phyloP scores from a whole-genome alignment of 2,329 filamentous ascomycete species.

The Ceratocystis ficicola region DNA sequence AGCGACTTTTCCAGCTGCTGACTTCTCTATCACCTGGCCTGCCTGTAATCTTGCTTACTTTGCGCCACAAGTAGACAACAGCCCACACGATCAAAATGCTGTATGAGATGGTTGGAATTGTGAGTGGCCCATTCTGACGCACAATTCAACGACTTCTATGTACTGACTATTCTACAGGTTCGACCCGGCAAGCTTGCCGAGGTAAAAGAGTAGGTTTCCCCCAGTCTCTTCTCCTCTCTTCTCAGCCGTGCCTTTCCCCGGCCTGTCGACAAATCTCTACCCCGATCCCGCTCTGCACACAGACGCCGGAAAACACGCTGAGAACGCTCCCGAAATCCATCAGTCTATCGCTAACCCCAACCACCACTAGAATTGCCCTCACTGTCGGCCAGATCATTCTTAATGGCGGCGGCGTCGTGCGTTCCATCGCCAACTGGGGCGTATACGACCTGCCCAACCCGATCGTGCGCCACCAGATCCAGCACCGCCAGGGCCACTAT shows the following conservation, averaged over 20 bases:
- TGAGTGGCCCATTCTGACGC: slow-evolving; percentile 38
- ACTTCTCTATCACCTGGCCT: neutral
- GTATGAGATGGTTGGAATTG: slow-evolving; percentile 95
- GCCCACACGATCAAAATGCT: slow-evolving; percentile 52
- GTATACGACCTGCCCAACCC: slow-evolving; percentile 75
- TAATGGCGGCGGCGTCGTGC: slow-evolving; percentile 72
- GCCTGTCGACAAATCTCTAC: neutral
- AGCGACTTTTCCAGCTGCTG: slow-evolving; percentile 7
- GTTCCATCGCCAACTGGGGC: slow-evolving; percentile 91
- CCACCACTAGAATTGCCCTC: slow-evolving; percentile 61
- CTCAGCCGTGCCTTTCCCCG: neutral
- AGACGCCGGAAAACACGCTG: no score
- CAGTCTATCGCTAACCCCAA: no score
- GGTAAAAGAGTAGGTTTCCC: slow-evolving; percentile 72
- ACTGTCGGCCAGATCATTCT: slow-evolving; percentile 76
- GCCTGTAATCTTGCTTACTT: neutral
- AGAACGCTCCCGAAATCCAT: no score
- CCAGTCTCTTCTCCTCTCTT: slow-evolving; percentile 10
- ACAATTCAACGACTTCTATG: slow-evolving; percentile 9
- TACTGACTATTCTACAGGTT: slow-evolving; percentile 46
- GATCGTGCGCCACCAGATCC: slow-evolving; percentile 66
- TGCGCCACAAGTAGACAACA: neutral
- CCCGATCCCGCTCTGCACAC: slow-evolving; percentile 16
- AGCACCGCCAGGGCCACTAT: slow-evolving; percentile 80
- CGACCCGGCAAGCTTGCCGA: slow-evolving; percentile 80